Percentiles rank a stretch among this genome's conserved stretches.
Evolutionary conservation across 2,329 filamentous ascomycete species (phyloP).

Genomic region (Dothidotthia symphoricarpi): DNA sequence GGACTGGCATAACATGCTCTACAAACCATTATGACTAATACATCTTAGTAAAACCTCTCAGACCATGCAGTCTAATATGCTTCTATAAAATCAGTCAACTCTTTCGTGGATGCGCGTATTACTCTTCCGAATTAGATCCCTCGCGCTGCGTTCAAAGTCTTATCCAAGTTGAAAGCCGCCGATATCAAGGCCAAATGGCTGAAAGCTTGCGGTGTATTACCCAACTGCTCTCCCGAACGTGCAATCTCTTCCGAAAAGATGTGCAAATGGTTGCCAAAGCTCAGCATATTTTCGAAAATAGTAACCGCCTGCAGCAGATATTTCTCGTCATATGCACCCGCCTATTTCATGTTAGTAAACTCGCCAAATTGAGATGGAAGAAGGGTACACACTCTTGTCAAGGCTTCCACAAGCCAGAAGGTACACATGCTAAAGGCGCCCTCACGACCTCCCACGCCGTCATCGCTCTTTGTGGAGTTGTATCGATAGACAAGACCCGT

Average conservation of each 20-base stretch:
- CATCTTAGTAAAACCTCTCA: no score
- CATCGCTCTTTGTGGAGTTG: conserved; percentile 65
- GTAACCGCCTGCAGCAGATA: conserved; percentile 62
- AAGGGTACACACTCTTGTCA: conserved; percentile 62
- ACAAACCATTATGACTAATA: no score
- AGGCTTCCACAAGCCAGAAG: conserved; percentile 77
- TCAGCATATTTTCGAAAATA: conserved; percentile 75
- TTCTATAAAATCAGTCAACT: no score
- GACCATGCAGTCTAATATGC: no score
- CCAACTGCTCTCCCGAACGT: conserved; percentile 71
- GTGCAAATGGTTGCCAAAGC: conserved; percentile 71
- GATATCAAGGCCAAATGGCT: conserved; percentile 73
- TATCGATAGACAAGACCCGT: conserved; percentile 76
- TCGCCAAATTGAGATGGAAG: background rate
- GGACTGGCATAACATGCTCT: no score
- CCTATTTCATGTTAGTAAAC: conserved; percentile 17
- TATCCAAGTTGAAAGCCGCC: conserved; percentile 73
- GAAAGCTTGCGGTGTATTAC: conserved; percentile 78
- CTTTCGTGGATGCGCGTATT: no score
- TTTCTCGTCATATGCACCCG: conserved; percentile 58
- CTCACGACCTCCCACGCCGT: conserved; percentile 71
- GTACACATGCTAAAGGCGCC: conserved; percentile 80
- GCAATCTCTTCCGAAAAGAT: conserved; percentile 82
- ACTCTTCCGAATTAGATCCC: no score
- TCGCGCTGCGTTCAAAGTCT: conserved; percentile 26